Evolutionary conservation across 2,329 filamentous ascomycete genomes (phyloP), one percentile per base, ranked within the genome.

Genomic region (Sclerotiophoma versabilis): DNA sequence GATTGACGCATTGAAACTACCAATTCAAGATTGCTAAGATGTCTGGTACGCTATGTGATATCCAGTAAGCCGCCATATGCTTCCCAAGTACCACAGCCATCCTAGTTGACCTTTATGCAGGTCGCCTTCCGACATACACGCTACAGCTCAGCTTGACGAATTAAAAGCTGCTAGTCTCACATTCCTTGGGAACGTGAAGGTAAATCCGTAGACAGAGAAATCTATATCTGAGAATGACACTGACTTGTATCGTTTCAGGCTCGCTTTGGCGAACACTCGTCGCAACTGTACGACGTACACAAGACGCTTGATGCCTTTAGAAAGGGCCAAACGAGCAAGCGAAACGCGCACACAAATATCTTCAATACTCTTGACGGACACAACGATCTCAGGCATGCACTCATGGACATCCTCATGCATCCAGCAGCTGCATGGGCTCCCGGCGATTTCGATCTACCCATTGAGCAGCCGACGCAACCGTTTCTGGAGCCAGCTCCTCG

Each of bases 261-360:
- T 25, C 54, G 58, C 6, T 71, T 72, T n/a, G 69, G 69, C 14
- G 54, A 60, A 15, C 41, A 57, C 1, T 71, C 70, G 4, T 11
- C 29, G 8, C 54, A 71, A 39, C 51, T 62, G 10, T 44, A 22
- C 4, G 48, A 48, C 5, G 64, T 68, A 25, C 51, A 60, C 22
- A 38, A 61, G 12, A 56, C 57, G 7, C 62, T 72, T 6, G 15
- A 42, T 26, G 39, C 50, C 10, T 73, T 72, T 29, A 48, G 36
- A 15, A 32, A 29, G 4, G 54, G 64, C 9, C 43, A 51, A 20
- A 37, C 62, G n/a, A 54, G 63, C 34, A 73, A 73, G 49, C 55
- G 48, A 22, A 53, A 67, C 7, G 59, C 63, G 2, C 48, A 66
- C 26, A 45, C 44, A 11, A 54, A 47, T 4, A 68, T 73, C 29